These are phyloP conservation scores for Aspergillus sergii DNA, from an alignment of 2,329 filamentous ascomycete genomes.

Conservation along the genomic window DNA sequence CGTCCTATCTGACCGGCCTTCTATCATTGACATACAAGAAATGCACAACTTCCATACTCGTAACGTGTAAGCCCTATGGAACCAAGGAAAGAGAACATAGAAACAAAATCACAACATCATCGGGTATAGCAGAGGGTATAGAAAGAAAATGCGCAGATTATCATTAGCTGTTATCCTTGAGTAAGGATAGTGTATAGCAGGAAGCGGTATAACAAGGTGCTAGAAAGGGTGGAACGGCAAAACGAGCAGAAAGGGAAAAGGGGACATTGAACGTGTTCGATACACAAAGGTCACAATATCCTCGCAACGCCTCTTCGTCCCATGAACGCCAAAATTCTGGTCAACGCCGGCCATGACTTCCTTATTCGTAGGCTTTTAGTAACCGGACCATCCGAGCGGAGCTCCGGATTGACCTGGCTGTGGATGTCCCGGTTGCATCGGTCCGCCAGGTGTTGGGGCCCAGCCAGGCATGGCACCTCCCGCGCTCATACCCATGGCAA, in stretches of 20 bases:
- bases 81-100: slow-evolving; percentile 19
- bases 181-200: slow-evolving; percentile 20
- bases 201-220: slow-evolving; percentile 11
- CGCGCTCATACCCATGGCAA: slow-evolving; percentile 40
- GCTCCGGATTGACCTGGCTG: slow-evolving; percentile 42
- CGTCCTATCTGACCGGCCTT: slow-evolving; percentile 21
- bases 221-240: slow-evolving; percentile 1
- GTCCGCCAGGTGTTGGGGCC: slow-evolving; percentile 36
- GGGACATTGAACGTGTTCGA: not conserved
- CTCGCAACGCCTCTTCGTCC: slow-evolving; percentile 15
- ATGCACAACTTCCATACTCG: slow-evolving; percentile 21
- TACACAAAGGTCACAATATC: slow-evolving; percentile 3
- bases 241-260: slow-evolving; percentile 3
- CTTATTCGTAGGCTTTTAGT: slow-evolving; percentile 24
- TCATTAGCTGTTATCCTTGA: slow-evolving; percentile 29
- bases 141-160: slow-evolving; percentile 34
- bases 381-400: slow-evolving; percentile 42
- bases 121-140: slow-evolving; percentile 42
- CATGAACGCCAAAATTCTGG: slow-evolving; percentile 27
- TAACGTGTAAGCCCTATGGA: slow-evolving; percentile 18
- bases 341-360: slow-evolving; percentile 27
- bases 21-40: slow-evolving; percentile 23
- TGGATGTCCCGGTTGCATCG: slow-evolving; percentile 41
- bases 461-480: slow-evolving; percentile 40
- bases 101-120: slow-evolving; percentile 22